Base-by-base conservation (phyloP, 768 basidiomycete species). In the Pleurotus tuber-regium region DNA sequence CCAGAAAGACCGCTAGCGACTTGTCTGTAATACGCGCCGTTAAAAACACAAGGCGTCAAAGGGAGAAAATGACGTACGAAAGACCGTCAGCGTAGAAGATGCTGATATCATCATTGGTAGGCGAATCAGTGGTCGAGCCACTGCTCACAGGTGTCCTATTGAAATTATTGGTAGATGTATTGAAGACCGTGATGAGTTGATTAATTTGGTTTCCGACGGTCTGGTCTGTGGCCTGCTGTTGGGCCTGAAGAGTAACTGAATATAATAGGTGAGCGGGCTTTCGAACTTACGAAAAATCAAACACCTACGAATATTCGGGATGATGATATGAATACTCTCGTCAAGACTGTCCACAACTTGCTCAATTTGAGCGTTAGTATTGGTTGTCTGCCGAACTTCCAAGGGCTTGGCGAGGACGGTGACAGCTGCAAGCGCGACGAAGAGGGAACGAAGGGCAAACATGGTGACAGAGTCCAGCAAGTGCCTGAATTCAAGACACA, bases 51-150 rank as follows among this genome's bases (percentile, higher is more conserved):
- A 24, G 26, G 2, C 8, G 14, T 4, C 21, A 7, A 16, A 23
- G 25, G 33, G 16, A 11, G 38, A 19, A n/a, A 2, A 46, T 18
- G 12, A 52, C 66, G 50, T 54, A 71, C 70, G 64, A 64, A 30
- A 67, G 47, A 19, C 56, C 57, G 53, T 70, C 68, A 26, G 61
- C 56, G 47, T 60, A 61, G 42, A 57, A 57, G 52, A 67, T 61
- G 46, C 67, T 66, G 44, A 71, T 60, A 10, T 70, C 66, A 54
- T 70, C 65, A 59, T 71, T 65, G 25, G 68, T 70, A 4, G 70
- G 70, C 10, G 43, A 16, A 24, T 51, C 59, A 31, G 68, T 67
- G 21, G 61, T 68, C 7, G 66, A 69, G 3, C 70, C 69, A 40
- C 48, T 47, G 55, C 66, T 68, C 57, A 67, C 60, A 6, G 67